Base-by-base conservation (phyloP, 768 basidiomycete genomes). In the Xerocomellus amylosporus region DNA sequence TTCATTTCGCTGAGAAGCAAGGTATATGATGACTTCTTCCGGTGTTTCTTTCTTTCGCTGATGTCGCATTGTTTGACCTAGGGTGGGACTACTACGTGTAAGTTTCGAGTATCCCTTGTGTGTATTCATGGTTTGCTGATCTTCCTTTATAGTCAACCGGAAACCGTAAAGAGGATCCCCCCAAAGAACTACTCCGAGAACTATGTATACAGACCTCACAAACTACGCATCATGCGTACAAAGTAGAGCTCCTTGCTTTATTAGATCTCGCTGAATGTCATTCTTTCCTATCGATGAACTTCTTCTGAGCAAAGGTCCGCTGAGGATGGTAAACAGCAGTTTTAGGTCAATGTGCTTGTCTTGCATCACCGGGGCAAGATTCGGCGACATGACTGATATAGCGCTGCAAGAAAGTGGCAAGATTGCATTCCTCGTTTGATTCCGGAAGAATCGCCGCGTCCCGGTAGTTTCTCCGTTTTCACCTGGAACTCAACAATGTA, bases 1-100 rank as follows among this genome's bases (percentile, higher is more conserved):
- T 96, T 49, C 90, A 92, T 65, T 98, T 98, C 68, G 90, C 93
- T 22, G 95, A 97, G 79, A 97, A 94, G 75, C 96, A 98, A 79
- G 96, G 93, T 86, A 62, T 42, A 75, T 56, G 19, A 22, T 13
- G 20, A 58, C 53, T 38, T 14, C 14, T 17, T 20, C 49, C 17
- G 10, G 28, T 10, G 22, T 56, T 53, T 28, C 38, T 20, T 40
- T 28, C 39, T 20, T 40, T 13, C 24, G 46, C 34, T 60, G 14
- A 55, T 19, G 30, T 42, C 28, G 31, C 26, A 39, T 40, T 17
- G 49, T 41, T 42, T 24, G 43, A 51, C 20, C 12, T 63, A 93
- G 90, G 91, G 38, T 97, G 94, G 95, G 87, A 93, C 66, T 96
- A 93, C 74, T 89, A 87, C 67, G 79, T 98, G 82, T 91, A 78